Evolutionary conservation across 306 rosid genomes (phyloP), one percentile per base, ranked within the genome.

Genomic region (Mucuna pruriens): DNA sequence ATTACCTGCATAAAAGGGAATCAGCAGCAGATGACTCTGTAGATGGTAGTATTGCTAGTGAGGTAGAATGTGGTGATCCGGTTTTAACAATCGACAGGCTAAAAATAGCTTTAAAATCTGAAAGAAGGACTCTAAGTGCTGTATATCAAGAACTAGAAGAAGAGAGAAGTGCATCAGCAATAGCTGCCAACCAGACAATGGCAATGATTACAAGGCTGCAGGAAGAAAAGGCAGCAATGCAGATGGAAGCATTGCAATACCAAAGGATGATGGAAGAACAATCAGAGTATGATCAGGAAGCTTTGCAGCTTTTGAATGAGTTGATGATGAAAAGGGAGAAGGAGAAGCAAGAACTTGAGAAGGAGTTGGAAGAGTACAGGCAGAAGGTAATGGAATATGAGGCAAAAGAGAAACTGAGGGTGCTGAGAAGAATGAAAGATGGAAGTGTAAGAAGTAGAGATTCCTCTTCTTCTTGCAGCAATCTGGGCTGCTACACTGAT

Each of bases 231-330:
- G 96, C 96, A 1, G 90, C 94, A 52, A 88, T 90, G 96, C 94
- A 91, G 85, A 93, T 93, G 97, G 96, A 93, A 83, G 97, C 96
- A 36, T 60, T 91, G 84, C 97, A 93, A 80, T 93, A 93, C 85
- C 96, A 93, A 65, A 81, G 96, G 57, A 93, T 93, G 96, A 93
- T 93, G 94, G 97, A 93, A 89, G 97, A 93, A 83, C 97, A 93
- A 83, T 82, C 97, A 1, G 97, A 93, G 80, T 91, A 93, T 67
- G 97, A 93, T 65, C 97, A 93, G 42, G 97, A 91, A 75, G 97
- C 97, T 13, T 80, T 93, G n/a, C 96, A 91, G 79, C 90, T 93
- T 45, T 15, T 93, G 83, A 93, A 91, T n/a, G 97, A 93, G 77
- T 79, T 93, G 31, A 90, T 93, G 92, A 12, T 78, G 83, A 91